These are phyloP conservation scores for Nidula microcarpa DNA, from an alignment of 768 basidiomycete genomes.

Conservation along the genomic window DNA sequence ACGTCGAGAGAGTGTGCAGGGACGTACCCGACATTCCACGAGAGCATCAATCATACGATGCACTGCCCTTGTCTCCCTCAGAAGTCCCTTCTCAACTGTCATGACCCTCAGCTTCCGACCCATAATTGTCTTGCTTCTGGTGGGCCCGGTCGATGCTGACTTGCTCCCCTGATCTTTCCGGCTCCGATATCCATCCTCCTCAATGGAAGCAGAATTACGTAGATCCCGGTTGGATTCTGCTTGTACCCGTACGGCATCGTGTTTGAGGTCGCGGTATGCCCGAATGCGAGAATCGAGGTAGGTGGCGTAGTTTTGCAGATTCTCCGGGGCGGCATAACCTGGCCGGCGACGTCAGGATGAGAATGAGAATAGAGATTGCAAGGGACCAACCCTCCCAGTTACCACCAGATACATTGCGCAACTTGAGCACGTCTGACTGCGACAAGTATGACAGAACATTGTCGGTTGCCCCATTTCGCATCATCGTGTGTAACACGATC, in stretches of 20 bases:
- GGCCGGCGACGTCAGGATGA: slow-evolving; percentile 3
- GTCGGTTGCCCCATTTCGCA: slow-evolving; percentile 94
- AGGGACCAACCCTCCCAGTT: slow-evolving; percentile 79
- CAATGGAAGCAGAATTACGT: slow-evolving; percentile 60
- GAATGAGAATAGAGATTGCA: not conserved
- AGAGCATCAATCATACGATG: slow-evolving; percentile 88
- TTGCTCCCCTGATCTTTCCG: slow-evolving; percentile 25
- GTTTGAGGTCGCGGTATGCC: slow-evolving; percentile 86
- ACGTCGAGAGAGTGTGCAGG: slow-evolving; percentile 1
- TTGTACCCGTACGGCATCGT: slow-evolving; percentile 92
- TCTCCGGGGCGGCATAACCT: slow-evolving; percentile 87
- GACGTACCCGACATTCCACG: slow-evolving; percentile 81
- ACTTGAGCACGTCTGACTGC: slow-evolving; percentile 72
- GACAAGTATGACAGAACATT: slow-evolving; percentile 85
- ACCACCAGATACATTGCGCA: slow-evolving; percentile 77
- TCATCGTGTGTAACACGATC: slow-evolving; percentile 94
- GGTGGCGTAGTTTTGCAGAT: slow-evolving; percentile 79
- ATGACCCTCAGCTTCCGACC: slow-evolving; percentile 85
- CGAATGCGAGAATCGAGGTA: slow-evolving; percentile 89
- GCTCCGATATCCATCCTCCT: slow-evolving; percentile 47
- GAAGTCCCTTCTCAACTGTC: slow-evolving; percentile 93
- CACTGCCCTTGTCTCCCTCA: slow-evolving; percentile 89
- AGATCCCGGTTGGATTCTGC: slow-evolving; percentile 88
- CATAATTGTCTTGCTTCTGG: slow-evolving; percentile 72
- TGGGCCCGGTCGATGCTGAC: slow-evolving; percentile 27